These are phyloP conservation scores for Brassica hybrid DNA, from an alignment of 441 rosid species.

Conservation along the genomic window DNA sequence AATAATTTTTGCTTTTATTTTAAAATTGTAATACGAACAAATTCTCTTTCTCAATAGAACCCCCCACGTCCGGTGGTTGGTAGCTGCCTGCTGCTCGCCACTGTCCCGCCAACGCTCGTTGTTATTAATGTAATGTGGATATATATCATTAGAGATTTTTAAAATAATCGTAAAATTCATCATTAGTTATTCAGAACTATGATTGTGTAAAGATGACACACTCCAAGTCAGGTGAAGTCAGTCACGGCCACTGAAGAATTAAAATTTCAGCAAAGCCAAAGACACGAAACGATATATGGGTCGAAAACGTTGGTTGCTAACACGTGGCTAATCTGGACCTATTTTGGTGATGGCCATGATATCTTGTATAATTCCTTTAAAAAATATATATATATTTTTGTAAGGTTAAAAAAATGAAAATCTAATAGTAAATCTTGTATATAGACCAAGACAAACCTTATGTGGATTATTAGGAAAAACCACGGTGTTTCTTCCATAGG, in stretches of 20 bases:
- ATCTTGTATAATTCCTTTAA: too few species aligned
- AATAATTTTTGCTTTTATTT: neutral
- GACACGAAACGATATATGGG: too few species aligned
- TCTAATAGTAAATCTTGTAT: neutral
- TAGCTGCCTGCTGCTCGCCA: neutral
- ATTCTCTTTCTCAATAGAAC: neutral
- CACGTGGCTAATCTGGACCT: too few species aligned
- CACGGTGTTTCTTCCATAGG: too few species aligned
- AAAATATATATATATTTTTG: too few species aligned
- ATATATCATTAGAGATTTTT: neutral
- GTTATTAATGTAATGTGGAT: neutral
- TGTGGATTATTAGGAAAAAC: too few species aligned
- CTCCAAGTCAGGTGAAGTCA: conserved; percentile 9
- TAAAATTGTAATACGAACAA: neutral
- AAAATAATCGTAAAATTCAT: neutral
- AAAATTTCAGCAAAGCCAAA: too few species aligned
- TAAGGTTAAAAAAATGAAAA: neutral
- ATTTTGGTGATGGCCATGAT: too few species aligned
- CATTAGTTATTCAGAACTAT: neutral
- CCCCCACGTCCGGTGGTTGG: neutral
- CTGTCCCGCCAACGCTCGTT: neutral
- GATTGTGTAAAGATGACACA: neutral
- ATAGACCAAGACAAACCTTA: neutral
- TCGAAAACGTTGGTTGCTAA: too few species aligned
- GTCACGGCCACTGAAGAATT: too few species aligned